Percentiles rank a stretch among this genome's conserved stretches.
phyloP scores from a whole-genome alignment of 2,329 filamentous ascomycete species.

The Cercospora sesami region DNA sequence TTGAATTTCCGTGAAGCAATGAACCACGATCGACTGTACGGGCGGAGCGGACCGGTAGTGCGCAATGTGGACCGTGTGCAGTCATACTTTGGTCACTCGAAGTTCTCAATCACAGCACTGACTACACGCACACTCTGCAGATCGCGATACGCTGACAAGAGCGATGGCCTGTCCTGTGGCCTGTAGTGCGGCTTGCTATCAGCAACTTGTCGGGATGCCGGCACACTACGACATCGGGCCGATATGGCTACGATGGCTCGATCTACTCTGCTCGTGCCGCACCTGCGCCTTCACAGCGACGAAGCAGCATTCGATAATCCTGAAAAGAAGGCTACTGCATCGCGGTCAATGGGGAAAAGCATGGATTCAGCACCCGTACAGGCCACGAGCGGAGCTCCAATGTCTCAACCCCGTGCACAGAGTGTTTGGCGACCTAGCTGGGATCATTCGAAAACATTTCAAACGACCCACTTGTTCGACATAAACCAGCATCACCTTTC shows the following conservation, averaged over 20 bases:
- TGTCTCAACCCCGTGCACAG: not conserved
- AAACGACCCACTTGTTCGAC: conserved; percentile 7
- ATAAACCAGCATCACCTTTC: conserved; percentile 17
- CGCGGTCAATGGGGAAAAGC: not conserved
- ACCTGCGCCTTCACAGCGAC: not conserved
- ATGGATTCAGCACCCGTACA: not conserved
- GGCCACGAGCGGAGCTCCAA: not conserved
- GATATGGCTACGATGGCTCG: not conserved
- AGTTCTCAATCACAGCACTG: not conserved
- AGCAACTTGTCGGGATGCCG: not conserved
- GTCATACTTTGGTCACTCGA: not conserved
- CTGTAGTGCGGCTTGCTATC: not conserved
- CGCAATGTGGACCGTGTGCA: not conserved
- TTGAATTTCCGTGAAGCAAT: not conserved
- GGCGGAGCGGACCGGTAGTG: not conserved
- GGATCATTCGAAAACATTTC: conserved; percentile 14
- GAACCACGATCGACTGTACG: not conserved
- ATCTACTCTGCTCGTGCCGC: not conserved
- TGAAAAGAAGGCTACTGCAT: too few species aligned
- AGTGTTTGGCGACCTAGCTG: not conserved
- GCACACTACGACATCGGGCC: not conserved
- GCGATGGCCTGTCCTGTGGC: not conserved
- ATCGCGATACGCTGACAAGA: not conserved
- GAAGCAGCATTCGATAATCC: not conserved
- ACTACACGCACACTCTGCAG: not conserved